Evolutionary conservation across 345 rosid species (phyloP).

Genomic region (Leavenworthia alabamica): DNA sequence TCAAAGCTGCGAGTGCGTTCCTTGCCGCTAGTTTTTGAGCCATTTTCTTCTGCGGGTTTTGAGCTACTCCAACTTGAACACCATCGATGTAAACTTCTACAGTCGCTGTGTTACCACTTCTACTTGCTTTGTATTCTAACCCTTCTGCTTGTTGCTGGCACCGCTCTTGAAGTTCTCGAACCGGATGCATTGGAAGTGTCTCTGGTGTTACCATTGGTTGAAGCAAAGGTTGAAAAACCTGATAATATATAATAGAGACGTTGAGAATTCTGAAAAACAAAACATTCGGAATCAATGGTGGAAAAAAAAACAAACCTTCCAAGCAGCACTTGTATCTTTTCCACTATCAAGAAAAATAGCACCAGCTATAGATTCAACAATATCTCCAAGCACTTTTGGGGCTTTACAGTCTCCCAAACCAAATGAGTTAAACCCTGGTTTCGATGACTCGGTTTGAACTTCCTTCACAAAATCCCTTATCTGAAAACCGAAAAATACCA

Average conservation of each 20-base stretch:
- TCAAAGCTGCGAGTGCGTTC: conserved; percentile 76
- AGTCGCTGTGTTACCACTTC: conserved; percentile 84
- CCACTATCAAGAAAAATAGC: conserved; percentile 91
- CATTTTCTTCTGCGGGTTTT: conserved; percentile 97
- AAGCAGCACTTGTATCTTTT: conserved; percentile 66
- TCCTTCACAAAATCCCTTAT: conserved; percentile 91
- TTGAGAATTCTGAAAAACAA: neutral
- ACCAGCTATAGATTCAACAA: conserved; percentile 94
- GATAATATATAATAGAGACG: neutral
- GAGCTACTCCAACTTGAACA: conserved; percentile 80
- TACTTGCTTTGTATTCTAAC: conserved; percentile 78
- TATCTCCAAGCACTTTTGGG: conserved; percentile 97
- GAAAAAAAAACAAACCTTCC: conserved; percentile 62
- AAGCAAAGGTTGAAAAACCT: conserved; percentile 94
- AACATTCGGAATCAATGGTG: neutral
- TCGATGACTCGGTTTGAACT: conserved; percentile 64
- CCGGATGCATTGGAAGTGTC: conserved; percentile 99
- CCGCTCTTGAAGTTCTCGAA: conserved; percentile 96
- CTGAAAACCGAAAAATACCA: conserved; percentile 32
- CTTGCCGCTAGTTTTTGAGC: conserved; percentile 99
- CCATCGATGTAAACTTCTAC: conserved; percentile 97
- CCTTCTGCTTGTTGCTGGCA: conserved; percentile 99
- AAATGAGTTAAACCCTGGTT: conserved; percentile 94
- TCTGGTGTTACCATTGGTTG: conserved; percentile 99
- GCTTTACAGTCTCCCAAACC: conserved; percentile 99